Conservation (phyloP, 257 asterid genomes). For the Fraxinus americana region DNA sequence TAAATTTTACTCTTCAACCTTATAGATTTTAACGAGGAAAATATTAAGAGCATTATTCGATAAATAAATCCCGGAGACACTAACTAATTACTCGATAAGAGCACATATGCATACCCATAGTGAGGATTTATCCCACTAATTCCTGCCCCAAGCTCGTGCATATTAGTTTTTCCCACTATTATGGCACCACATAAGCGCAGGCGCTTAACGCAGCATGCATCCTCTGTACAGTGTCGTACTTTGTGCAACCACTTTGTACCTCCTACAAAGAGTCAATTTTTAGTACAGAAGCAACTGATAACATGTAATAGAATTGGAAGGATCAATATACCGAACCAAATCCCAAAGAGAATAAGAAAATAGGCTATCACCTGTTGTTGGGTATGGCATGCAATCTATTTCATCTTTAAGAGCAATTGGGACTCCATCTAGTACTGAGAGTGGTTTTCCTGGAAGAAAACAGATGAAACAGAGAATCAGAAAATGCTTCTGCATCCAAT, state of each 20-base stretch:
- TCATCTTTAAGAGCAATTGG: slow-evolving; percentile 85
- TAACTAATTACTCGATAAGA: not conserved
- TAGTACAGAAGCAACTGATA: slow-evolving; percentile 6
- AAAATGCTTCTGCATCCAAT: not conserved
- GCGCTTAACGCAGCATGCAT: slow-evolving; percentile 73
- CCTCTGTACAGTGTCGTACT: slow-evolving; percentile 59
- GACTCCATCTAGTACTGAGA: slow-evolving; percentile 85
- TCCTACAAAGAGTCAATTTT: slow-evolving; percentile 40
- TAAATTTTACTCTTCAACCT: not conserved
- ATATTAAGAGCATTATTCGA: too few species aligned
- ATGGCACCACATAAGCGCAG: slow-evolving; percentile 85
- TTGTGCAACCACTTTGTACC: slow-evolving; percentile 92
- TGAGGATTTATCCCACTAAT: slow-evolving; percentile 96
- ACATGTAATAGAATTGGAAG: not conserved
- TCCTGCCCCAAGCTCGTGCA: slow-evolving; percentile 99
- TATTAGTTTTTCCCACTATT: slow-evolving; percentile 84
- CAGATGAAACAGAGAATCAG: not conserved
- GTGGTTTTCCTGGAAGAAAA: slow-evolving; percentile 53
- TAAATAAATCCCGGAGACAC: not conserved
- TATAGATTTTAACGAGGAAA: not conserved
- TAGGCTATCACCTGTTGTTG: slow-evolving; percentile 66
- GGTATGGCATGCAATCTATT: slow-evolving; percentile 88
- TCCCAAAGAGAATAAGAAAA: not conserved
- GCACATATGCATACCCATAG: slow-evolving; percentile 58
- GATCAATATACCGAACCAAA: not conserved